Conservation (phyloP, 2,329 filamentous ascomycete genomes). For the Periconia sp. region DNA sequence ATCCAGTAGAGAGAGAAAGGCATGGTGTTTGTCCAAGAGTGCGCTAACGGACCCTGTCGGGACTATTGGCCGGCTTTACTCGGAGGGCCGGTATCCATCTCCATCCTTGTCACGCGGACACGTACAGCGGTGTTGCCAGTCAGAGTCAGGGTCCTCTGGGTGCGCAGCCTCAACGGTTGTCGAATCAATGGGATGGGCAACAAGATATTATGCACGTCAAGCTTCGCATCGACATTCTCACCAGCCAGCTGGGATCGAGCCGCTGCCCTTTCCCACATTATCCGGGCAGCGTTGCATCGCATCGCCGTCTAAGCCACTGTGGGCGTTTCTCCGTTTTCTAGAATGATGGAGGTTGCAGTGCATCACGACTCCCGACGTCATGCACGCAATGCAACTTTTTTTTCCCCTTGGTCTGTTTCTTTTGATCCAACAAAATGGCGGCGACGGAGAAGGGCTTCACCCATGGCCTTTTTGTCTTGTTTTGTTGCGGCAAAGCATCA, state of each 20-base stretch:
- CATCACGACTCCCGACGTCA: constrained; percentile 24
- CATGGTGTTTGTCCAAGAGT: not conserved
- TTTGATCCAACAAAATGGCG: too few species aligned
- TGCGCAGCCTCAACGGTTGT: constrained; percentile 20
- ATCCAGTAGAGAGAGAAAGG: not conserved
- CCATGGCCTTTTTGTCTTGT: not conserved
- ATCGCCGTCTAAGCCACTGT: constrained; percentile 26
- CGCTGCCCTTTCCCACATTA: constrained; percentile 9
- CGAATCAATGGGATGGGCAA: constrained; percentile 10
- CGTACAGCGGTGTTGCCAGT: too few species aligned
- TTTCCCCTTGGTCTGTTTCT: too few species aligned
- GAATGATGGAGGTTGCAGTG: constrained; percentile 33
- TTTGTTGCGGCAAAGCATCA: not conserved
- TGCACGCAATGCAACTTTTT: not conserved
- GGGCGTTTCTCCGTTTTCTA: constrained; percentile 27
- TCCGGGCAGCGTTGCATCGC: constrained; percentile 37
- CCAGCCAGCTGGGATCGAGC: constrained; percentile 8
- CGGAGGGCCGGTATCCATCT: constrained; percentile 5
- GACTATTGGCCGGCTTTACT: constrained; percentile 15
- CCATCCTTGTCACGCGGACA: constrained; percentile 12
- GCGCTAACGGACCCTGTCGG: not conserved
- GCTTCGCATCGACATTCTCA: constrained; percentile 5
- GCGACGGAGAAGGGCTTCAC: too few species aligned
- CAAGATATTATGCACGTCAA: constrained; percentile 10
- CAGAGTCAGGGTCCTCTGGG: constrained; percentile 6